Evolutionary conservation across 2,329 filamentous ascomycete genomes (phyloP).

Genomic region (Pseudocercospora eumusae): DNA sequence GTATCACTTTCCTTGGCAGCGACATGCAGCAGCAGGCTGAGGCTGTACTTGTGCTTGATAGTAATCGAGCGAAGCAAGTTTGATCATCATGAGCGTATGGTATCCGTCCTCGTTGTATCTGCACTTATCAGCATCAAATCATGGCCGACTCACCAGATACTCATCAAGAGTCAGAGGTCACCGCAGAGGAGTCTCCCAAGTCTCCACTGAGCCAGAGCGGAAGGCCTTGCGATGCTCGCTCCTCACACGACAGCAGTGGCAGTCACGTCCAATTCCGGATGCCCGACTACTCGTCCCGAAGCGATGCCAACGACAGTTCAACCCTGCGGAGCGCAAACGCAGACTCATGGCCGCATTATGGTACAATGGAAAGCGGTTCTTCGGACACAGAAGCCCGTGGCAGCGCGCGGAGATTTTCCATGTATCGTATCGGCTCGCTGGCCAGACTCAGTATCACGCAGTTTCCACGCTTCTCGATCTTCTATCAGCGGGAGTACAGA

Average conservation of each 20-base stretch:
- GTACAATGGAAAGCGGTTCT: neutral
- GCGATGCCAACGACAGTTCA: neutral
- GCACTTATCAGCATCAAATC: neutral
- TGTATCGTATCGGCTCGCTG: neutral
- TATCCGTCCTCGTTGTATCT: neutral
- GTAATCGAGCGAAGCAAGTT: neutral
- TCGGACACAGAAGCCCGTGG: neutral
- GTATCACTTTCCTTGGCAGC: neutral
- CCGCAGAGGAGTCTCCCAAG: neutral
- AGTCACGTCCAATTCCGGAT: neutral
- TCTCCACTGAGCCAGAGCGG: neutral
- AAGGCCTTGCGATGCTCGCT: neutral
- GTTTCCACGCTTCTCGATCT: constrained; percentile 7
- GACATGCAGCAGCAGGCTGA: neutral
- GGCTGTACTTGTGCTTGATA: neutral
- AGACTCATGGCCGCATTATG: neutral
- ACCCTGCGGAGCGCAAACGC: neutral
- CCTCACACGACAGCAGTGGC: neutral
- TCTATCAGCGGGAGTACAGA: constrained; percentile 5
- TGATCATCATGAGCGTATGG: neutral
- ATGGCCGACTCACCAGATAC: neutral
- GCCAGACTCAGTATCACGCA: constrained; percentile 7
- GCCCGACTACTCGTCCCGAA: constrained; percentile 2
- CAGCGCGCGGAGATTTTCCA: neutral
- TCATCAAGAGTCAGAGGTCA: neutral